A percentile compares a stretch with the other conserved stretches of the same genome.
Conservation (phyloP, 768 basidiomycete genomes). For the Boletus eberwhitei region DNA sequence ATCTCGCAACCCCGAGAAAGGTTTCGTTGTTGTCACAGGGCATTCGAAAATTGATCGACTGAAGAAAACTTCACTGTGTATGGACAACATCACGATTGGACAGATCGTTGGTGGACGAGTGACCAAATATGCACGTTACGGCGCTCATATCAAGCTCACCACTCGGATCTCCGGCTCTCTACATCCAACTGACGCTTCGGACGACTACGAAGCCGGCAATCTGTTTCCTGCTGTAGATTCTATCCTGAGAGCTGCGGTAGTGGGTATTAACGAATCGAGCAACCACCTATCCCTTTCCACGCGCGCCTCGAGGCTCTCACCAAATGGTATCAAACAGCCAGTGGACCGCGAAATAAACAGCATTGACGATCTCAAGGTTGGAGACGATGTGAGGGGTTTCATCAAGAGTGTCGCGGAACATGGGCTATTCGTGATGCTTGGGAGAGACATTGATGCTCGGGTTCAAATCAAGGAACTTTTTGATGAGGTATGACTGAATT, state of each 20-base stretch:
- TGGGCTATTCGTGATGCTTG: slow-evolving; percentile 86
- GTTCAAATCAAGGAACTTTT: slow-evolving; percentile 94
- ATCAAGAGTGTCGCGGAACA: slow-evolving; percentile 84
- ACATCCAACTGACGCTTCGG: slow-evolving; percentile 77
- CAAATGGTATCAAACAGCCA: slow-evolving; percentile 45
- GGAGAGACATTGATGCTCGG: slow-evolving; percentile 80
- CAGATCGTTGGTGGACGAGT: slow-evolving; percentile 81
- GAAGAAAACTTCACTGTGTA: slow-evolving; percentile 50
- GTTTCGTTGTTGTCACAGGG: slow-evolving; percentile 81
- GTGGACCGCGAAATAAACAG: slow-evolving; percentile 67
- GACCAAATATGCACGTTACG: slow-evolving; percentile 64
- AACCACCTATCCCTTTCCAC: slow-evolving; percentile 78
- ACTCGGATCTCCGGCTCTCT: slow-evolving; percentile 69
- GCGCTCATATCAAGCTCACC: slow-evolving; percentile 75
- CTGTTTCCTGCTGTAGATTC: slow-evolving; percentile 61
- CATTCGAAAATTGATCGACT: slow-evolving; percentile 56
- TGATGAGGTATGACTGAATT: slow-evolving; percentile 55
- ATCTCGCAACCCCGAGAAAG: slow-evolving; percentile 80
- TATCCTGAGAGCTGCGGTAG: slow-evolving; percentile 66
- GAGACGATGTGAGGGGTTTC: slow-evolving; percentile 80
- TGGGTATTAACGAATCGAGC: slow-evolving; percentile 63
- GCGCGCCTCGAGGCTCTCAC: slow-evolving; percentile 65
- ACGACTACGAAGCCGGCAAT: slow-evolving; percentile 65
- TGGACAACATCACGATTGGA: slow-evolving; percentile 67
- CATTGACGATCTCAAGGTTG: slow-evolving; percentile 62